phyloP scores from a whole-genome alignment of 768 basidiomycete genomes.

The Xerocomellus intermedius region DNA sequence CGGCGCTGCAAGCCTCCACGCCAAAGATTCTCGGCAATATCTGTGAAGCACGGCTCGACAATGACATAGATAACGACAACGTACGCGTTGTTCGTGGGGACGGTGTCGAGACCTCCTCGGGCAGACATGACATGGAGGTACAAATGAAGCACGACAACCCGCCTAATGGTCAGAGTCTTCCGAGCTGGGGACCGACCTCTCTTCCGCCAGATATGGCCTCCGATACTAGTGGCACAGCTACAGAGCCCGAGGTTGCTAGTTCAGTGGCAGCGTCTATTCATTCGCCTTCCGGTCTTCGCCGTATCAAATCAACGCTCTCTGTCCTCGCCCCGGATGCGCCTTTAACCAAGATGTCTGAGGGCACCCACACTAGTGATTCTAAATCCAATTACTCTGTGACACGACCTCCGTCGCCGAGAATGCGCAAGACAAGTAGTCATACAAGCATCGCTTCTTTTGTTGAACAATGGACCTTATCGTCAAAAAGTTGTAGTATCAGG shows the following conservation, averaged over 20 bases:
- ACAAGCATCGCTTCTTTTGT: slow-evolving; percentile 59
- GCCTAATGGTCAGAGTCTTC: slow-evolving; percentile 38
- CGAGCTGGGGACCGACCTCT: slow-evolving; percentile 49
- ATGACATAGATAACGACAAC: slow-evolving; percentile 68
- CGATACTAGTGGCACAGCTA: background rate
- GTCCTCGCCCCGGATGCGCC: slow-evolving; percentile 21
- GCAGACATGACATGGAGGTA: slow-evolving; percentile 41
- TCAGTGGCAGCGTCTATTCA: slow-evolving; percentile 11
- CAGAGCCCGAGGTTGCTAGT: slow-evolving; percentile 2
- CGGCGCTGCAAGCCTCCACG: slow-evolving; percentile 47
- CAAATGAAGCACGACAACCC: slow-evolving; percentile 30
- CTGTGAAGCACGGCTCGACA: slow-evolving; percentile 60
- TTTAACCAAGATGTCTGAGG: slow-evolving; percentile 12
- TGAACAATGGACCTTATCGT: slow-evolving; percentile 57
- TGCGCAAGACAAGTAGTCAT: slow-evolving; percentile 50
- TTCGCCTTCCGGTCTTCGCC: slow-evolving; percentile 22
- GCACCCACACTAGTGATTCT: slow-evolving; percentile 3
- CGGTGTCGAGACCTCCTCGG: slow-evolving; percentile 53
- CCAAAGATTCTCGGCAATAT: slow-evolving; percentile 52
- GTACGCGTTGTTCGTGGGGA: slow-evolving; percentile 73
- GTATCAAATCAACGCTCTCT: slow-evolving; percentile 33
- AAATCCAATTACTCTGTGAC: slow-evolving; percentile 28
- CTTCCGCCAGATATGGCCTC: background rate
- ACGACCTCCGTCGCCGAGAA: slow-evolving; percentile 46
- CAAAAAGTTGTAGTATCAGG: slow-evolving; percentile 52